Evolutionary conservation across 2,329 filamentous ascomycete species (phyloP).

Genomic region (Epichloe gansuensis): DNA sequence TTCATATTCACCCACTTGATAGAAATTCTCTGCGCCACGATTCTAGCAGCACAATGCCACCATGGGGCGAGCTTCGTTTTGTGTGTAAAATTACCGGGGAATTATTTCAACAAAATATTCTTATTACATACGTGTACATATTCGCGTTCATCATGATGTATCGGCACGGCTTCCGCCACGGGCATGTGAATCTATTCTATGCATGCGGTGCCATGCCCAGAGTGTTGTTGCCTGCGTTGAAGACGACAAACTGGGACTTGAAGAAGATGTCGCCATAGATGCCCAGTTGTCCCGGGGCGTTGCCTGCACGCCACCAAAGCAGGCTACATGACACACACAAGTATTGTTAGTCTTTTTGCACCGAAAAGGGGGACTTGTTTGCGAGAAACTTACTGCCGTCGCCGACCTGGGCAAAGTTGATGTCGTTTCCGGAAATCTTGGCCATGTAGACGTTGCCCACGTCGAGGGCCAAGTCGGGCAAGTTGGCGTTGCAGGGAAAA

Average conservation of each 20-base stretch:
- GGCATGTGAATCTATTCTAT: background rate
- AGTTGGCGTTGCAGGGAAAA: conserved; percentile 30
- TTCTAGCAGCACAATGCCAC: too few species aligned
- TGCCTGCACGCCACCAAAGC: conserved; percentile 57
- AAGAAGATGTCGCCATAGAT: conserved; percentile 53
- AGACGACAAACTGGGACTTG: conserved; percentile 48
- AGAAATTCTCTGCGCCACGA: too few species aligned
- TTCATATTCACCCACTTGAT: too few species aligned
- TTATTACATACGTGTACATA: too few species aligned
- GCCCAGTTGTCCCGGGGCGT: conserved; percentile 39
- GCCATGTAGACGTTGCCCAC: conserved; percentile 47
- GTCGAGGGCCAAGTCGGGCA: conserved; percentile 40
- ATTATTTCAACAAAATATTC: too few species aligned
- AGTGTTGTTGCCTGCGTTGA: conserved; percentile 42
- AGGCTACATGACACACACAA: conserved; percentile 25
- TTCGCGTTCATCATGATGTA: too few species aligned
- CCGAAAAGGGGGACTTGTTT: background rate
- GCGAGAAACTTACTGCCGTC: conserved; percentile 30
- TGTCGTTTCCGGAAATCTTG: conserved; percentile 37
- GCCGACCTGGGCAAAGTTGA: conserved; percentile 40
- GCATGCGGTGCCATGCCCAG: conserved; percentile 33
- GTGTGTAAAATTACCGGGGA: too few species aligned
- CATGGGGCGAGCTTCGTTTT: too few species aligned
- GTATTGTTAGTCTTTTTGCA: background rate
- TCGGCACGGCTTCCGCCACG: too few species aligned